Conservation (phyloP, 1,284 basidiomycete genomes). For the Gomphus sp. region DNA sequence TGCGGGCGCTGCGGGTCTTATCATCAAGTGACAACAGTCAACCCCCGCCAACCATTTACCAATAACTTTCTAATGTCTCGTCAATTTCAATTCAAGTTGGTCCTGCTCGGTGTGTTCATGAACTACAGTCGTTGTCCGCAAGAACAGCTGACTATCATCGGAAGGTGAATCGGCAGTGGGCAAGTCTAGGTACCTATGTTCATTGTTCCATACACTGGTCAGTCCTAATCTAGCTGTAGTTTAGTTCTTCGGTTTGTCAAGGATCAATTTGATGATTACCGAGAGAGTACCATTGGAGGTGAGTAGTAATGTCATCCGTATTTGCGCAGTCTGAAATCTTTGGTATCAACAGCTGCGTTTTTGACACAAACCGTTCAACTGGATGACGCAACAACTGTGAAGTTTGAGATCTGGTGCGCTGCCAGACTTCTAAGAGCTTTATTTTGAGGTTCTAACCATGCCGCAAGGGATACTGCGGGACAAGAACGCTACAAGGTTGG, state of each 20-base stretch:
- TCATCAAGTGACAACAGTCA: neutral
- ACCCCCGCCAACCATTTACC: slow-evolving; percentile 7
- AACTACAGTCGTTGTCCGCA: slow-evolving; percentile 2
- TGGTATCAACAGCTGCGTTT: slow-evolving; percentile 67
- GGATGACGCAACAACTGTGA: slow-evolving; percentile 85
- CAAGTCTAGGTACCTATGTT: slow-evolving; percentile 69
- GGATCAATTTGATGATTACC: slow-evolving; percentile 96
- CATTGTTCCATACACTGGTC: neutral
- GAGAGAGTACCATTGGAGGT: slow-evolving; percentile 87
- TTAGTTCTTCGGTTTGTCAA: slow-evolving; percentile 93
- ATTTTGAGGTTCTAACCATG: neutral
- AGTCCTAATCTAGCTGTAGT: slow-evolving; percentile 31
- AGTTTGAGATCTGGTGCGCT: slow-evolving; percentile 94
- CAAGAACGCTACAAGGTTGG: slow-evolving; percentile 87
- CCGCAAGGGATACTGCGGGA: slow-evolving; percentile 77
- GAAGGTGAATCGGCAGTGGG: slow-evolving; percentile 94
- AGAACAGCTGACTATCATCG: slow-evolving; percentile 5
- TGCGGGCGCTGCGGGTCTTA: neutral
- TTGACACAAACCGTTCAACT: slow-evolving; percentile 91
- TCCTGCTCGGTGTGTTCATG: slow-evolving; percentile 65
- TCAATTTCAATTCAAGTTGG: slow-evolving; percentile 85
- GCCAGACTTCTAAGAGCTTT: slow-evolving; percentile 7
- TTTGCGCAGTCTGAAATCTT: slow-evolving; percentile 13
- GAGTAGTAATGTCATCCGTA: slow-evolving; percentile 13
- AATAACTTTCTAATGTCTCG: slow-evolving; percentile 54